These are phyloP conservation scores for Fusarium sp. DNA, from an alignment of 2,329 filamentous ascomycete genomes.

Conservation along the genomic window DNA sequence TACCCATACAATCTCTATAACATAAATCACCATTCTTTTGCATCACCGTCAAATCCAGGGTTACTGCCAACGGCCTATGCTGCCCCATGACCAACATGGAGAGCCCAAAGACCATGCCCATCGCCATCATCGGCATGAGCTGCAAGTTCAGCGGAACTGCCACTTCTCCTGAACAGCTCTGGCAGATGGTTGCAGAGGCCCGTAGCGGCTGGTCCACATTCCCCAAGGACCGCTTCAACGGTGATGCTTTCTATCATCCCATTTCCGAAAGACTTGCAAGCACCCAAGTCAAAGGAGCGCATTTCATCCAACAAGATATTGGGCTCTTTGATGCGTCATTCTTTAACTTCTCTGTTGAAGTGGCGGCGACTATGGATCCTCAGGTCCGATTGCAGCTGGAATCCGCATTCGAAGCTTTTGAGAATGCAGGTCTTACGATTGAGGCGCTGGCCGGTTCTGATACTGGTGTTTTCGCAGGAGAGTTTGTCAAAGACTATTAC, in stretches of 20 bases:
- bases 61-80: no score
- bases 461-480: constrained; percentile 14
- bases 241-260: not conserved
- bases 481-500: constrained; percentile 5
- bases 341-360: not conserved
- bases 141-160: constrained; percentile 3
- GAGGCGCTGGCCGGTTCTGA: constrained; percentile 1
- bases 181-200: constrained; percentile 1
- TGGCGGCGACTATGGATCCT: constrained; percentile 12
- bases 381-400: constrained; percentile 10
- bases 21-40: no score
- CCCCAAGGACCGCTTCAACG: not conserved
- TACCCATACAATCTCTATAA: no score
- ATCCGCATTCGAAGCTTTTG: constrained; percentile 2
- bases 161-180: not conserved
- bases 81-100: no score
- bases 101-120: not conserved
- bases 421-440: constrained; percentile 8
- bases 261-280: not conserved
- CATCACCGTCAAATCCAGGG: no score
- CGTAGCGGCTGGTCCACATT: not conserved
- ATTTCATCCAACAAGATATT: not conserved
- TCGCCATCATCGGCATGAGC: constrained; percentile 19
- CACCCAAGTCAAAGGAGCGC: not conserved
- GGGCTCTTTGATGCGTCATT: constrained; percentile 10